Evolutionary conservation across 768 basidiomycete species (phyloP), one percentile per base, ranked within the genome.

Genomic region (Vararia minispora): DNA sequence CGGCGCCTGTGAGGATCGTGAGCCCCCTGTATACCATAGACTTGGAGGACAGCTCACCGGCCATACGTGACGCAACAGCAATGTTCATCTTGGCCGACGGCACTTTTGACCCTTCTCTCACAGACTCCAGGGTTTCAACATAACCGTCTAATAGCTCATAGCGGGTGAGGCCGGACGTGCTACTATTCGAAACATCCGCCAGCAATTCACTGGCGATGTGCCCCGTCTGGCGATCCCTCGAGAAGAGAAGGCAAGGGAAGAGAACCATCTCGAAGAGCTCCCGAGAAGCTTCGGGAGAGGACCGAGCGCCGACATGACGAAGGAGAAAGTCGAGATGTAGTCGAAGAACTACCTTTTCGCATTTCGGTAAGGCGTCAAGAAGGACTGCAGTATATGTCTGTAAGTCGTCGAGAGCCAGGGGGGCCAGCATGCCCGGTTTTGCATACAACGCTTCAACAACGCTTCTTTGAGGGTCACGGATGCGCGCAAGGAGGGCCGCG

Each of bases 201-300:
- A n/a, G n/a, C n/a, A n/a, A n/a, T n/a, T n/a, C n/a, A n/a, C n/a
- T n/a, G n/a, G n/a, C n/a, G n/a, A n/a, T n/a, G n/a, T n/a, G n/a
- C n/a, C n/a, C n/a, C n/a, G n/a, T 78, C 43, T 79, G 71, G 35
- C 78, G 69, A 3, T 79, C 58, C 51, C 82, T 87, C 6, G 84
- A 79, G 48, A 74, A 79, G 12, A 92, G 55, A 30, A 92, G 59
- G 51, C 75, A 74, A 0, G 88, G 82, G 52, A 88, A 83, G 38
- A 92, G 57, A 1, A 79, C 52, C 23, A 62, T 58, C 44, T 72
- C 61, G 43, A 75, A 72, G 18, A 69, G 54, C 4, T 48, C 41
- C 7, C 41, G 38, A 11, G 31, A 28, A 13, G 36, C 14, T 0
- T 51, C 37, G 14, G 39, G 33, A 7, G 65, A 57, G 30, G 62